These are phyloP conservation scores for Marchantia polymorpha DNA, from an alignment of 225 moss, liverwort and hornwort genomes.

Conservation along the genomic window DNA sequence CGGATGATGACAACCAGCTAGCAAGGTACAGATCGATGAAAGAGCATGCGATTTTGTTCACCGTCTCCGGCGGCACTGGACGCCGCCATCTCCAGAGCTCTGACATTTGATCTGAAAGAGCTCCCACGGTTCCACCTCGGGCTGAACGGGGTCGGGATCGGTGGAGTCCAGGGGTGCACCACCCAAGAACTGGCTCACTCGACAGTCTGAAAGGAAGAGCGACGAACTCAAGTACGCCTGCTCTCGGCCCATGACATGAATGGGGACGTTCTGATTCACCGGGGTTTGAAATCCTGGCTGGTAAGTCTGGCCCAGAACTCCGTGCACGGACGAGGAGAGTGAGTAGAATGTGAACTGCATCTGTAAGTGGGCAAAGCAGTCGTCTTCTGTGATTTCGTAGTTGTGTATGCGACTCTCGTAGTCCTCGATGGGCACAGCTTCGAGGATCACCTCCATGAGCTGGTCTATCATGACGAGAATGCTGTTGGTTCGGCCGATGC, in stretches of 20 bases:
- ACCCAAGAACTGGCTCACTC: constrained; percentile 26
- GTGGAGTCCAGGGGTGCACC: not conserved
- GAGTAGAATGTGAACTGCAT: constrained; percentile 44
- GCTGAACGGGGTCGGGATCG: not conserved
- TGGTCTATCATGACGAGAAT: constrained; percentile 29
- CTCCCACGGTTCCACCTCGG: not conserved
- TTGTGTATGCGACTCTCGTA: constrained; percentile 45
- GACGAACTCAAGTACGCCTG: constrained; percentile 34
- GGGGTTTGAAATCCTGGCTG: constrained; percentile 42
- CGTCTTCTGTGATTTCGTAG: constrained; percentile 39
- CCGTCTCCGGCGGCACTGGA: constrained; percentile 9
- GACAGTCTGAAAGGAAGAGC: constrained; percentile 37
- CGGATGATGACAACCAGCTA: too few relatives aligned
- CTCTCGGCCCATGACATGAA: constrained; percentile 40
- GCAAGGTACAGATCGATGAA: not conserved
- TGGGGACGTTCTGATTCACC: constrained; percentile 35
- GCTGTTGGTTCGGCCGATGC: constrained; percentile 28
- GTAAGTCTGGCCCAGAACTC: constrained; percentile 56
- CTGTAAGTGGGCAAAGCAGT: constrained; percentile 51
- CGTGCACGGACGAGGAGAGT: constrained; percentile 45
- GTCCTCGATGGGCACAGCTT: constrained; percentile 39
- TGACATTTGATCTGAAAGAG: not conserved
- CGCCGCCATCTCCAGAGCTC: constrained; percentile 2
- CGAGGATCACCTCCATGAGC: constrained; percentile 33
- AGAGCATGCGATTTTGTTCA: not conserved